Evolutionary conservation across 768 basidiomycete species (phyloP).

Genomic region (Russula ochroleuca): DNA sequence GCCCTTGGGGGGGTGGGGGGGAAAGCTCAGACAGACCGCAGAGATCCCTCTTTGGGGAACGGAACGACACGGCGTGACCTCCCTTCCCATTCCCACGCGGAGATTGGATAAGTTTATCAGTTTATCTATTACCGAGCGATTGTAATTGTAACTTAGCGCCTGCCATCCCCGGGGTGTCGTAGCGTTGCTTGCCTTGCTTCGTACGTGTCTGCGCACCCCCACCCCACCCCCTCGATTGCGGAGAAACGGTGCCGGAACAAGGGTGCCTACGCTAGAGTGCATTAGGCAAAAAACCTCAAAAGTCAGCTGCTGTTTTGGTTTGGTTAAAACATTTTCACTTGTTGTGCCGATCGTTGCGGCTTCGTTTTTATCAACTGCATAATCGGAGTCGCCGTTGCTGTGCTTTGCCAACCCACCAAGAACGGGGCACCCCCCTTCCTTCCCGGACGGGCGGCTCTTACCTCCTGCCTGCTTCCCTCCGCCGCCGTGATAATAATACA

Average conservation of each 20-base stretch:
- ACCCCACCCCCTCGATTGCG: neutral
- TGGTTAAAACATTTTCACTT: no score
- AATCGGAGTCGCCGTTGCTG: conserved; percentile 6
- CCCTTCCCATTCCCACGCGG: no score
- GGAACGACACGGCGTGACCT: no score
- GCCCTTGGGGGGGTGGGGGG: no score
- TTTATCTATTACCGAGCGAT: neutral
- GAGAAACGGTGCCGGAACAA: conserved; percentile 4
- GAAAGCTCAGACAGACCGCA: no score
- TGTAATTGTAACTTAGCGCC: no score
- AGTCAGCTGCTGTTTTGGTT: conserved; percentile 9
- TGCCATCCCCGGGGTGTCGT: no score
- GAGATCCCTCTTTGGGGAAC: no score
- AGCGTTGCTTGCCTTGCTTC: no score
- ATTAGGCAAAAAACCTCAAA: conserved; percentile 1
- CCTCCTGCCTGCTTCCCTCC: neutral
- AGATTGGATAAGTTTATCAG: neutral
- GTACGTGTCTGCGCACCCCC: neutral
- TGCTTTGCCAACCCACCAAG: no score
- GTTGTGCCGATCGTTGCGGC: conserved; percentile 15
- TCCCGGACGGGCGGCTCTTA: neutral
- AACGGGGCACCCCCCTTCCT: no score
- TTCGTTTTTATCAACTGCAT: conserved; percentile 3
- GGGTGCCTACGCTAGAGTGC: neutral
- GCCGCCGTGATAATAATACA: no score